phyloP scores from a whole-genome alignment of 495 filamentous ascomycete genomes.

The Aspergillus incahuasiensis region DNA sequence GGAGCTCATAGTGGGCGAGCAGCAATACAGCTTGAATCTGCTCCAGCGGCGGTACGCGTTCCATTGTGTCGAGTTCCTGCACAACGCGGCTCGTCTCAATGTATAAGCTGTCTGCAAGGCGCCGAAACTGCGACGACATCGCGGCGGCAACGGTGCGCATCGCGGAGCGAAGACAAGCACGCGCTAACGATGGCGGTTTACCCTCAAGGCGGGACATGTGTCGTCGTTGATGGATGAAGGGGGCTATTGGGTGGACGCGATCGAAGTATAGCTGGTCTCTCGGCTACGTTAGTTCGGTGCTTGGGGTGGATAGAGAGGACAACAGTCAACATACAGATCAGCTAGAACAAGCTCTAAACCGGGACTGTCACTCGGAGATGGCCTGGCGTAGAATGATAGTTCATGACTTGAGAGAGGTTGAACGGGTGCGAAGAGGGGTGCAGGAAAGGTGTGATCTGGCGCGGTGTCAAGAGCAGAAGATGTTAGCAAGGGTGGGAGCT shows the following conservation, averaged over 20 bases:
- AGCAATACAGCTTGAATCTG: constrained; percentile 1
- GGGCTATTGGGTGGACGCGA: constrained; percentile 25
- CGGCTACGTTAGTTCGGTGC: background rate
- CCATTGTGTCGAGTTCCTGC: background rate
- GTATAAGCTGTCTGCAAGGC: constrained; percentile 21
- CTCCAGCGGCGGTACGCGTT: background rate
- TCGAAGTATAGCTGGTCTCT: constrained; percentile 37
- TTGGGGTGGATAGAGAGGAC: background rate
- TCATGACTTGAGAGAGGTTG: background rate
- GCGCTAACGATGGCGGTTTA: constrained; percentile 5
- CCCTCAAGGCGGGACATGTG: constrained; percentile 20
- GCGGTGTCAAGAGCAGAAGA: background rate
- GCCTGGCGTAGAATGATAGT: background rate
- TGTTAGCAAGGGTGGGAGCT: background rate
- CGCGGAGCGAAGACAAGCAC: constrained; percentile 26
- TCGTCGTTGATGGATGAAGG: constrained; percentile 26
- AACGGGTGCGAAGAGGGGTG: background rate
- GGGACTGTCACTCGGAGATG: background rate
- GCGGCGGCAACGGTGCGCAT: constrained; percentile 31
- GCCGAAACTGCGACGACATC: constrained; percentile 20
- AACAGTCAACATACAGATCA: background rate
- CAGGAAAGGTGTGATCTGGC: background rate
- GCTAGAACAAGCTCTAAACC: background rate
- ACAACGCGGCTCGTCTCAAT: constrained; percentile 17
- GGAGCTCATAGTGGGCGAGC: background rate